A percentile compares a stretch with the other conserved stretches of the same genome.
These are phyloP conservation scores for Platanus orientalis DNA, from an alignment of 164 flowering plant genomes.

Conservation along the genomic window DNA sequence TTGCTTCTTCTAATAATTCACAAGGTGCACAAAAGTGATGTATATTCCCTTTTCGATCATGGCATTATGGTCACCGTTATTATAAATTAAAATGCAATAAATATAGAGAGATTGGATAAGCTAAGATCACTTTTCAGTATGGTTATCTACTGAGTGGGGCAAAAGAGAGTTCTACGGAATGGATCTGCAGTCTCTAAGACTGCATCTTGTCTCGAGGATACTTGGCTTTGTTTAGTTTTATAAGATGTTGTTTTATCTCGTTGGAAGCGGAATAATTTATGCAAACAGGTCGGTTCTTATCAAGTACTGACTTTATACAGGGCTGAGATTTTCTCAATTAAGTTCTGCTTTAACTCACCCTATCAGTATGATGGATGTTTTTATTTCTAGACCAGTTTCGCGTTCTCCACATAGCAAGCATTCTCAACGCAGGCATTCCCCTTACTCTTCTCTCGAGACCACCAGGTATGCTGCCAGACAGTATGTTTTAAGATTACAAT, in stretches of 20 bases:
- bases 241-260: constrained; percentile 7
- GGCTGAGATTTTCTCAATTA: constrained; percentile 33
- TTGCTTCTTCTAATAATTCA: too few species aligned
- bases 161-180: too few species aligned
- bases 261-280: constrained; percentile 17
- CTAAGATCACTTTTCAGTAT: too few species aligned
- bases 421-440: constrained; percentile 98
- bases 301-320: constrained; percentile 17
- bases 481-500: constrained; percentile 11
- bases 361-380: constrained; percentile 69
- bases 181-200: background rate
- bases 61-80: too few species aligned
- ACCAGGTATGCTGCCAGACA: constrained; percentile 55
- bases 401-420: constrained; percentile 97
- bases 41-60: too few species aligned
- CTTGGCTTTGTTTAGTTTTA: background rate
- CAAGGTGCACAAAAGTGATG: too few species aligned
- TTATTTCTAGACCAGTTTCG: constrained; percentile 93
- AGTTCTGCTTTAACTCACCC: constrained; percentile 48
- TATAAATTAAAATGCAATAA: too few species aligned
- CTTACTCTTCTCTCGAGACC: constrained; percentile 84
- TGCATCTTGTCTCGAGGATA: background rate
- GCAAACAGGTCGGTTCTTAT: constrained; percentile 18
- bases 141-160: too few species aligned
- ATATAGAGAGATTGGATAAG: too few species aligned